Evolutionary conservation across 164 flowering plant species (phyloP), one percentile per base, ranked within the genome.

Genomic region (Platanus orientalis): DNA sequence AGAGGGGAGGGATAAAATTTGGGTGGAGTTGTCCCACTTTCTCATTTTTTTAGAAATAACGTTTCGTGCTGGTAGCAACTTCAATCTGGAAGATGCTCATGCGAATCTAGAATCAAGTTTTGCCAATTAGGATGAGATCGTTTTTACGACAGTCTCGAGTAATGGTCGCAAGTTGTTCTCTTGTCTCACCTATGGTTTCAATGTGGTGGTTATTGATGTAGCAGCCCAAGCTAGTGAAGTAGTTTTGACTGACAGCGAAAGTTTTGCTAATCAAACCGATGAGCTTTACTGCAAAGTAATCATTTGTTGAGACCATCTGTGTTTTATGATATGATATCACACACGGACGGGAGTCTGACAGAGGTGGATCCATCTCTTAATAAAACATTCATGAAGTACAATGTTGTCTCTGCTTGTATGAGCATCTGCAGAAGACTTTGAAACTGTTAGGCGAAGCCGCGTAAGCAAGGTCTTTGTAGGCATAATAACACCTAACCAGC

Each of bases 201-300:
- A 93, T 71, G 90, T 93, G 98, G 96, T 93, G 39, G 97, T 93
- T 44, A 86, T 93, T 64, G 97, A 90, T 74, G 97, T 90, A 74
- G 98, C 98, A 20, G 98, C 98, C 17, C 97, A 93, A 73, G 97
- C 98, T 36, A 90, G 97, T 80, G 98, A 93, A 80, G 89, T 87
- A 32, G 96, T 74, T 39, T 86, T 90, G 40, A 83, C 83, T 17
- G 97, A 93, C 74, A 90, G 97, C 69, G 96, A 90, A 59, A 90
- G 92, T 63, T 78, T 93, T 63, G 69, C 58, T 47, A 83, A 69
- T 59, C 69, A 80, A 64, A 88, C 97, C 64, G 95, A 89, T 75
- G 98, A 93, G 72, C 25, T 51, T 28, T 90, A 89, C 67, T 83
- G 90, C 73, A 84, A 83, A 75, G 97, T n/a, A n/a, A 90, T 64